Base-by-base conservation (phyloP, 2,329 filamentous ascomycete species). In the Cryphonectria japonica region DNA sequence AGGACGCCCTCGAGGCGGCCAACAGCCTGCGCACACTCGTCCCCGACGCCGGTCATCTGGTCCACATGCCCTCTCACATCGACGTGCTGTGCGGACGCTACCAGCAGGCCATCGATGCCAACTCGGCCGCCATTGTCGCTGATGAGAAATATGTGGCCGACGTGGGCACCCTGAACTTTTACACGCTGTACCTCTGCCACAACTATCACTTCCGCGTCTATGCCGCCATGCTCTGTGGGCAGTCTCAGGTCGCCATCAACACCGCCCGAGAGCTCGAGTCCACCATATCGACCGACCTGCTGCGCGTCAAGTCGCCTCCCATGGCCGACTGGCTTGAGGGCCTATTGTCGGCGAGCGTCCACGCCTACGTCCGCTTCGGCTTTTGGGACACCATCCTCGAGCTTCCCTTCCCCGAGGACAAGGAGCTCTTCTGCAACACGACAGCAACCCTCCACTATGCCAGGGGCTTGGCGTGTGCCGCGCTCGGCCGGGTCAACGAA, bases 241-340 rank as follows among this genome's bases (percentile, higher is more conserved):
- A 91, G 77, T 91, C 84, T 1, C 78, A 81, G 34, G 82, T 90
- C 14, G 90, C 91, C 0, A 78, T 94, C 1, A 85, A 91, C 0
- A 90, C 91, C 0, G 86, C 87, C 0, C 75, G 77, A 0, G 81
- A 84, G 61, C 85, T 94, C 64, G 91, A 94, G 76, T 80, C 80
- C 0, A 88, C 88, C 0, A 80, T 94, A 4, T 87, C 92, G 0
- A 88, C 91, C 68, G 85, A 86, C 0, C 79, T 94, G 3, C 82
- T 95, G 0, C 86, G 87, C 0, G 83, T 92, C 4, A 77, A 89
- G 73, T 89, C 87, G 0, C 91, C 91, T 0, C 91, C 91, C 0
- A 94, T 95, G 92, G 91, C 92, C 0, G 91, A 94, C 78, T 94
- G 91, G 89, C 82, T 94, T 0, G 93, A 95, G 79, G 87, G 87